Base-by-base conservation (phyloP, 129 eudicot species). In the Artemisia argyi region DNA sequence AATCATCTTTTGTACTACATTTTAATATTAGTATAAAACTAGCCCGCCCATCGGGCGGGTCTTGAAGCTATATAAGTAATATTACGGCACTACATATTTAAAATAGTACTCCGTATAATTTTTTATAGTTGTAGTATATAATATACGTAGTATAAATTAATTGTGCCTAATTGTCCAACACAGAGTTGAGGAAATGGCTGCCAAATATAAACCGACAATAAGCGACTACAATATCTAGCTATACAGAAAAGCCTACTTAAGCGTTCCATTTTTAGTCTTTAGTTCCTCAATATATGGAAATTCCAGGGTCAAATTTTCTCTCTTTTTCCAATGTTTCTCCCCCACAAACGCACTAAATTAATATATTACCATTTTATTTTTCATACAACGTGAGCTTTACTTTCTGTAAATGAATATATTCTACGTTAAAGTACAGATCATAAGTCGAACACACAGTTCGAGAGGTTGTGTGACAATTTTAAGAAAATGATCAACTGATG, bases 191-290 rank as follows among this genome's bases (percentile, higher is more conserved):
- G 60, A 39, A 51, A 13, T 80, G 76, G 80, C 80, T 74, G 61
- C 80, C 80, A 68, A n/a, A n/a, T n/a, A 68, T 74, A 46, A 65
- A 15, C 84, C 77, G 76, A 74, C 84, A 80, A 10, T 47, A 49
- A 50, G 60, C 49, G 19, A 59, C 61, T 46, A 54, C 12, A 17
- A 56, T 57, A 48, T 32, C 61, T 66, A 48, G 52, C 50, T 52
- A 24, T 51, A 74, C 44, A 47, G 35, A 30, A 74, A 74, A 66
- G 76, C 61, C 76, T 65, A 14, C 52, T 61, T 69, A 61, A 39
- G 71, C 72, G 69, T 73, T 74, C 76, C 48, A 56, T 12, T 61
- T 80, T 62, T 68, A 79, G 79, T 68, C 61, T 64, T 69, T 69
- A 49, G 35, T 66, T 73, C 64, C 78, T 79, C 39, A 61, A 58